A percentile compares a stretch with the other conserved stretches of the same genome.
phyloP scores from a whole-genome alignment of 257 asterid genomes.

The Eustoma russellianum region DNA sequence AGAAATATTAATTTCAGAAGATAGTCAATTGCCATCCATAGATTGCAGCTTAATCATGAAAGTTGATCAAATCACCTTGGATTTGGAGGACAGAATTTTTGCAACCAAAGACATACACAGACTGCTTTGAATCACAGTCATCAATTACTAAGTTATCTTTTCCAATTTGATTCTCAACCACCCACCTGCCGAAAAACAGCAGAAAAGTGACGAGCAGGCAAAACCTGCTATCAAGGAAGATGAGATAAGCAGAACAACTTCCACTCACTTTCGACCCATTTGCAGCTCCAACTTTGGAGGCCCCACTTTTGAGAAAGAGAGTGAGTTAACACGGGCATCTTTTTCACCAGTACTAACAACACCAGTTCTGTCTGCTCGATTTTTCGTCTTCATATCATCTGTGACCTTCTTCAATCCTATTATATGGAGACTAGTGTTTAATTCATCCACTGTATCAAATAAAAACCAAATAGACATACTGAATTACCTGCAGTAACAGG shows the following conservation, averaged over 20 bases:
- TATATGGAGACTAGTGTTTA: conserved; percentile 3
- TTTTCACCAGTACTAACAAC: conserved; percentile 53
- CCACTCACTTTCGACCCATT: conserved; percentile 99
- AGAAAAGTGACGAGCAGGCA: conserved; percentile 9
- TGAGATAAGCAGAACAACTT: conserved; percentile 8
- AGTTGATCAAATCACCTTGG: conserved; percentile 47
- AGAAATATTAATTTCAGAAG: no score
- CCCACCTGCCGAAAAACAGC: conserved; percentile 61
- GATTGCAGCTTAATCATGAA: background rate
- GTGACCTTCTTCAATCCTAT: conserved; percentile 90
- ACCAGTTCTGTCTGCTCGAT: conserved; percentile 68
- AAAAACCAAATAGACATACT: background rate
- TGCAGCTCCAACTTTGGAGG: conserved; percentile 96
- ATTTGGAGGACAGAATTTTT: conserved; percentile 82
- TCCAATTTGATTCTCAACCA: conserved; percentile 93
- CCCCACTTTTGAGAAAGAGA: conserved; percentile 62
- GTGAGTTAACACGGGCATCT: conserved; percentile 34
- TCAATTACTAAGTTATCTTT: conserved; percentile 69
- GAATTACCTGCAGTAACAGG: conserved; percentile 66
- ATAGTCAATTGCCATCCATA: no score
- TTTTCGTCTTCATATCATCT: conserved; percentile 90
- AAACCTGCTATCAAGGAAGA: conserved; percentile 7
- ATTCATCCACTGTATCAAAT: background rate
- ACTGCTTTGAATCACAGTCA: conserved; percentile 90
- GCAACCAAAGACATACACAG: conserved; percentile 89